Evolutionary conservation across 1,284 basidiomycete species (phyloP).

Genomic region (Singerocomus rubriflavus): DNA sequence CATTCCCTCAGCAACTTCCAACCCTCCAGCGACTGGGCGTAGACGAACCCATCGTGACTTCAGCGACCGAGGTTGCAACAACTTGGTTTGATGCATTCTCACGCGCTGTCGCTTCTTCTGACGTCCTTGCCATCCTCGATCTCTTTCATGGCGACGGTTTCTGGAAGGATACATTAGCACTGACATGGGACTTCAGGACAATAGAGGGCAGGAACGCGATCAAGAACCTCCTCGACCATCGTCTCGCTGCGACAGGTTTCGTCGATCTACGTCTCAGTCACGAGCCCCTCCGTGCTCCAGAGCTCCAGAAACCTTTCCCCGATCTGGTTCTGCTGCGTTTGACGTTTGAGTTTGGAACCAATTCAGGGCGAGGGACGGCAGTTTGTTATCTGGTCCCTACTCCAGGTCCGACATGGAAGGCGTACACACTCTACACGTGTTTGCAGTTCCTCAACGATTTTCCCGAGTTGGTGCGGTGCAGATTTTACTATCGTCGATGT

Average conservation of each 20-base stretch:
- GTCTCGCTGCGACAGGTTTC: conserved; percentile 34
- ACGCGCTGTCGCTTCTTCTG: conserved; percentile 25
- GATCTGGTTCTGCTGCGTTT: conserved; percentile 28
- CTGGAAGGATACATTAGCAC: conserved; percentile 28
- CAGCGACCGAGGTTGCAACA: conserved; percentile 21
- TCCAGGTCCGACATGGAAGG: conserved; percentile 26
- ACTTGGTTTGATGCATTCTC: conserved; percentile 36
- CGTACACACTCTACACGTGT: conserved; percentile 39
- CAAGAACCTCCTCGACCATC: conserved; percentile 22
- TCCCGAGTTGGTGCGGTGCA: conserved; percentile 34
- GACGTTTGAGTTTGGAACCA: conserved; percentile 26
- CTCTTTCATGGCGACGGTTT: conserved; percentile 31
- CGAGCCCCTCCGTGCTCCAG: conserved; percentile 19
- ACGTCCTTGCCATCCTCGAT: conserved; percentile 25
- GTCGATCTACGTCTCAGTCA: conserved; percentile 21
- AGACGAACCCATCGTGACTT: conserved; percentile 18
- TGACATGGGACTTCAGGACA: conserved; percentile 32
- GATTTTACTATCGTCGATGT: neutral
- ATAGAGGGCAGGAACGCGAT: conserved; percentile 25
- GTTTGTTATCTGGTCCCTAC: conserved; percentile 22
- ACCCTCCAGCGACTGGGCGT: conserved; percentile 30
- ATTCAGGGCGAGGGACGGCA: conserved; percentile 22
- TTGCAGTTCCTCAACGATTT: conserved; percentile 48
- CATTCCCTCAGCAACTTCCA: conserved; percentile 26
- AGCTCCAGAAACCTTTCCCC: conserved; percentile 23